Percentiles rank a stretch among this genome's conserved stretches.
These are phyloP conservation scores for Crithidia brevicula DNA, from an alignment of 208 protist genomes.

Conservation along the genomic window DNA sequence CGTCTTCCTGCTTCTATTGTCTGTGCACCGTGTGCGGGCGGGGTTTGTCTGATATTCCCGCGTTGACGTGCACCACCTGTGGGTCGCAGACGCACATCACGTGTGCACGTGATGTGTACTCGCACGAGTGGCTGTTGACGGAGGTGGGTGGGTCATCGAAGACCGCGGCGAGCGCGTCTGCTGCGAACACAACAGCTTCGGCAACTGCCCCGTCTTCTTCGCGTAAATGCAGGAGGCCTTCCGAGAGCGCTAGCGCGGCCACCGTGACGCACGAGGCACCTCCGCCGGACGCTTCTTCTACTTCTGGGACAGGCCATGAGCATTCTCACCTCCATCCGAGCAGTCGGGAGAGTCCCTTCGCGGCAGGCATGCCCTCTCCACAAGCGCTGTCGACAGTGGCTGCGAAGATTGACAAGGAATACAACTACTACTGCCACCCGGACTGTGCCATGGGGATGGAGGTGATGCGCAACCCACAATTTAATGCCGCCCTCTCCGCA, in stretches of 20 bases:
- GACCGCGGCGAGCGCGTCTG: background rate
- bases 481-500: conserved; percentile 40
- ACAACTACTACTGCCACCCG: conserved; percentile 52
- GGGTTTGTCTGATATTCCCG: conserved; percentile 18
- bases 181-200: background rate
- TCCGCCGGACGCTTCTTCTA: too few species aligned
- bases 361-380: background rate
- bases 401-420: conserved; percentile 15
- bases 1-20: conserved; percentile 45
- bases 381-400: conserved; percentile 18
- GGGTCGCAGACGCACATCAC: conserved; percentile 47
- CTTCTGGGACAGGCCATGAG: too few species aligned
- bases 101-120: conserved; percentile 48
- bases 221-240: too few species aligned
- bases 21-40: conserved; percentile 60
- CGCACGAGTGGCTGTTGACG: conserved; percentile 19
- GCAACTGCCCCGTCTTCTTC: too few species aligned
- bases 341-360: conserved; percentile 1
- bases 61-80: conserved; percentile 43
- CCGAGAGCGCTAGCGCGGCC: too few species aligned
- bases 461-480: conserved; percentile 57
- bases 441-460: conserved; percentile 58
- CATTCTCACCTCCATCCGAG: too few species aligned
- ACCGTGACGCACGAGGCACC: too few species aligned
- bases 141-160: conserved; percentile 8